These are phyloP conservation scores for Sequoia sempervirens DNA, from an alignment of 75 land plant species.

Conservation along the genomic window DNA sequence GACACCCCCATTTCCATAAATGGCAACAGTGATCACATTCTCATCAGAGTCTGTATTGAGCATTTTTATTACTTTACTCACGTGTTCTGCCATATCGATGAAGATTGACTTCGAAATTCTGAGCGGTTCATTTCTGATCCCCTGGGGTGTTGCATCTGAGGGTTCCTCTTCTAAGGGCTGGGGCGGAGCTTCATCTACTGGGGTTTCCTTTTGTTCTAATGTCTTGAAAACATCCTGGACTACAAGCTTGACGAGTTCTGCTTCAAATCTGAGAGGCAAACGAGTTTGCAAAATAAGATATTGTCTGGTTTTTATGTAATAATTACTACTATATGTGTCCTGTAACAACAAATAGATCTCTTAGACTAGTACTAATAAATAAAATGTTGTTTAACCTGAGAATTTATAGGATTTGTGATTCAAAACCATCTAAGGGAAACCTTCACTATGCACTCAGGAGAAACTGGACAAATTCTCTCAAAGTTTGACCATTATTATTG, in stretches of 20 bases:
- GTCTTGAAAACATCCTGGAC: conserved; percentile 5
- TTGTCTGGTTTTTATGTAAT: not conserved
- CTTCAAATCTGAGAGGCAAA: conserved; percentile 1
- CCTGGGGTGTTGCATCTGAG: not conserved
- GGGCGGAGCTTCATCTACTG: not conserved
- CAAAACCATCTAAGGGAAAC: not conserved
- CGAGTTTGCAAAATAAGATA: not conserved
- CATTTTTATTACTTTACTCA: conserved; percentile 1
- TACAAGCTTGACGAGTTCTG: conserved; percentile 1
- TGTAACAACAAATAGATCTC: not conserved
- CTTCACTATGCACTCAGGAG: not conserved
- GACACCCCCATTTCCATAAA: conserved; percentile 3
- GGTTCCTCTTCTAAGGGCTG: not conserved
- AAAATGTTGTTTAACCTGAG: not conserved
- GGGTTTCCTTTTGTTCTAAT: not conserved
- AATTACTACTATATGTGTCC: not conserved
- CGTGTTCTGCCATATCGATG: not conserved
- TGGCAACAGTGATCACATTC: conserved; percentile 4
- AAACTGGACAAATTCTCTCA: not conserved
- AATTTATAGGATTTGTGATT: not conserved
- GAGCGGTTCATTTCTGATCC: conserved; percentile 6
- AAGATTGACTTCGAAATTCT: conserved; percentile 6
- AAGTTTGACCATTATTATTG: not conserved
- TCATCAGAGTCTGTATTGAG: conserved; percentile 4
- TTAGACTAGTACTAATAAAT: not conserved